Evolutionary conservation across 202 grass and related monocot genomes (phyloP).

Genomic region (Saccharum hybrid): DNA sequence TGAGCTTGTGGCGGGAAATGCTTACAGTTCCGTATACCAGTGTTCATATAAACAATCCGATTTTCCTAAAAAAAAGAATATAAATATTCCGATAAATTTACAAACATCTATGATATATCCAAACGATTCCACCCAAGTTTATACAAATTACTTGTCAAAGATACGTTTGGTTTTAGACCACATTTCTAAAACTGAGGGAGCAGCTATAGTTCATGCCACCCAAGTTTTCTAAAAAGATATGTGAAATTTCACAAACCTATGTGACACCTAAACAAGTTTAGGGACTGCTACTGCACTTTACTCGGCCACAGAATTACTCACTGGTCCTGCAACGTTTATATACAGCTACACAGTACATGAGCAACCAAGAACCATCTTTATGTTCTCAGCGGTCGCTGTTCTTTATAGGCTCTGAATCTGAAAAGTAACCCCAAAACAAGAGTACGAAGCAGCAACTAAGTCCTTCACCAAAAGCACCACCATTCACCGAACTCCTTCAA

Average conservation of each 20-base stretch:
- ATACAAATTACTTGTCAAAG: no score
- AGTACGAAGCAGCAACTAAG: not conserved
- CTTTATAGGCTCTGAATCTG: no score
- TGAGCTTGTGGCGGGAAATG: not conserved
- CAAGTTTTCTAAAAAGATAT: no score
- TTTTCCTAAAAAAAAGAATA: no score
- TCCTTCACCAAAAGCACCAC: not conserved
- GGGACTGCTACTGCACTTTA: not conserved
- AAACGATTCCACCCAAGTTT: no score
- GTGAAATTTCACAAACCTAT: no score
- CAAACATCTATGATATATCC: not conserved
- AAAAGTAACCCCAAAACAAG: not conserved
- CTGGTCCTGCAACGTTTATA: slow-evolving; percentile 24
- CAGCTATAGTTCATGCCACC: no score
- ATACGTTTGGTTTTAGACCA: no score
- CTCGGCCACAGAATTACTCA: not conserved
- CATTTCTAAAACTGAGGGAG: no score
- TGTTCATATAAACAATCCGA: not conserved
- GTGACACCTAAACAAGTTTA: not conserved
- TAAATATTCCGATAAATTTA: not conserved
- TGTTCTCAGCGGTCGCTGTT: not conserved
- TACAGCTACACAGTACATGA: not conserved
- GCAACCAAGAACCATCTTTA: not conserved
- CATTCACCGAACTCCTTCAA: slow-evolving; percentile 1
- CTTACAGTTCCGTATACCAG: not conserved